Percentiles rank a stretch among this genome's conserved stretches.
These are phyloP conservation scores for Tulasnella sp. DNA, from an alignment of 768 basidiomycete species.

Conservation along the genomic window DNA sequence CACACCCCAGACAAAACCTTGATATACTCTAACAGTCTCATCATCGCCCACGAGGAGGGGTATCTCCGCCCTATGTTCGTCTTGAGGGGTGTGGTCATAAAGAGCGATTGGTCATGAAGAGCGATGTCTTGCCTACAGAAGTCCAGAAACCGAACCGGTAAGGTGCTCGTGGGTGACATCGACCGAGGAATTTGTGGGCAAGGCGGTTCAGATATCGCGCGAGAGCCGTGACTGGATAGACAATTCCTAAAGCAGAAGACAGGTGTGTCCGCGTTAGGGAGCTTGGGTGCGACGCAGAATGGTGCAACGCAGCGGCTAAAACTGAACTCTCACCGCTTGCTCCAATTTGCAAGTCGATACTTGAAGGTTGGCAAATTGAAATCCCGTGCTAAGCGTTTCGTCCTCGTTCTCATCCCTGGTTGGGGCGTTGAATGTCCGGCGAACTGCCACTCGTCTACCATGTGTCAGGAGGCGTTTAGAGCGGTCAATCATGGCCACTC, in stretches of 20 bases:
- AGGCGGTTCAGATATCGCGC: neutral
- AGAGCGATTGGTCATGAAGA: neutral
- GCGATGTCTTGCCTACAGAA: neutral
- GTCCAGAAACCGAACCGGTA: neutral
- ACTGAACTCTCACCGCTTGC: neutral
- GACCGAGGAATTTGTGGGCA: neutral
- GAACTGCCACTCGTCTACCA: neutral
- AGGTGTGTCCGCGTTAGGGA: neutral
- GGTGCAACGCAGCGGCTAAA: neutral
- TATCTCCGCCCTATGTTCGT: too few species aligned
- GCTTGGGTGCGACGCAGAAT: too few species aligned
- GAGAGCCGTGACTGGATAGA: neutral
- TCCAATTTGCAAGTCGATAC: neutral
- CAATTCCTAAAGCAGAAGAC: neutral
- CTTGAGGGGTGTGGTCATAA: neutral
- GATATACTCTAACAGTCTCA: too few species aligned
- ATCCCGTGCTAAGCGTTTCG: neutral
- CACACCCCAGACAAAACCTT: too few species aligned
- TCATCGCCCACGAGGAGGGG: too few species aligned
- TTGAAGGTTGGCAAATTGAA: neutral
- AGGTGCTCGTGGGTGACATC: neutral
- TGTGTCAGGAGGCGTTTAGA: neutral
- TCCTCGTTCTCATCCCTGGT: neutral
- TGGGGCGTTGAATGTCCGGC: neutral
- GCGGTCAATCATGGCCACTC: neutral